phyloP scores from a whole-genome alignment of 768 basidiomycete genomes.

The Suillus tomentosus region DNA sequence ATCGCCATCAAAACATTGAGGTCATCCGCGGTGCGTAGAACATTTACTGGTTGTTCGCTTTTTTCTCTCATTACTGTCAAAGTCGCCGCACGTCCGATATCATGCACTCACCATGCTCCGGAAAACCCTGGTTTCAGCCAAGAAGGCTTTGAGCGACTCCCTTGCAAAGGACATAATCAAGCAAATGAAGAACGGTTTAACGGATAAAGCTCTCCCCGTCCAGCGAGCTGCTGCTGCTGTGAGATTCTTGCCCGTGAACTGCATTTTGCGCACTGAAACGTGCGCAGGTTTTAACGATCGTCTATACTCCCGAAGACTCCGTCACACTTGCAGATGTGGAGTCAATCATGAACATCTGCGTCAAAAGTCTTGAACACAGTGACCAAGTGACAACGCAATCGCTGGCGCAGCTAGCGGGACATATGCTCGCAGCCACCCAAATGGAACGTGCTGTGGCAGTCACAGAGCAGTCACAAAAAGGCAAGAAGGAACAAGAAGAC shows the following conservation, averaged over 20 bases:
- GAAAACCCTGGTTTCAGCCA: conserved; percentile 81
- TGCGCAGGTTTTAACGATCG: conserved; percentile 50
- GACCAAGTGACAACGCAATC: conserved; percentile 85
- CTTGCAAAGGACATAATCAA: conserved; percentile 81
- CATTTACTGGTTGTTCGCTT: not conserved
- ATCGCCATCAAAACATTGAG: conserved; percentile 68
- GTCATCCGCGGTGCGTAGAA: conserved; percentile 64
- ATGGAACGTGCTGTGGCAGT: conserved; percentile 52
- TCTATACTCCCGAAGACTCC: conserved; percentile 60
- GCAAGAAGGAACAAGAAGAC: conserved; percentile 62
- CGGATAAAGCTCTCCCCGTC: conserved; percentile 82
- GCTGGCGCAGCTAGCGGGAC: conserved; percentile 78
- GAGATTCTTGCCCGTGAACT: conserved; percentile 18
- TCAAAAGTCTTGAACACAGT: conserved; percentile 76
- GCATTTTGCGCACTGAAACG: conserved; percentile 20
- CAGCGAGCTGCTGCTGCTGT: conserved; percentile 86
- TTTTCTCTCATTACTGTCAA: conserved; percentile 15
- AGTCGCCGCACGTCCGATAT: conserved; percentile 83
- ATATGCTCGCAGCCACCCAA: conserved; percentile 84
- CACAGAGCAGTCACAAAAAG: conserved; percentile 54
- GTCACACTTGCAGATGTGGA: conserved; percentile 76
- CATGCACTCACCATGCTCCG: conserved; percentile 75
- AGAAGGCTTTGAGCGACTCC: conserved; percentile 81
- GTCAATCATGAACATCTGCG: conserved; percentile 60
- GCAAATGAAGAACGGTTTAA: conserved; percentile 70